Evolutionary conservation across 257 asterid species (phyloP).

Genomic region (Penstemon newberryi): DNA sequence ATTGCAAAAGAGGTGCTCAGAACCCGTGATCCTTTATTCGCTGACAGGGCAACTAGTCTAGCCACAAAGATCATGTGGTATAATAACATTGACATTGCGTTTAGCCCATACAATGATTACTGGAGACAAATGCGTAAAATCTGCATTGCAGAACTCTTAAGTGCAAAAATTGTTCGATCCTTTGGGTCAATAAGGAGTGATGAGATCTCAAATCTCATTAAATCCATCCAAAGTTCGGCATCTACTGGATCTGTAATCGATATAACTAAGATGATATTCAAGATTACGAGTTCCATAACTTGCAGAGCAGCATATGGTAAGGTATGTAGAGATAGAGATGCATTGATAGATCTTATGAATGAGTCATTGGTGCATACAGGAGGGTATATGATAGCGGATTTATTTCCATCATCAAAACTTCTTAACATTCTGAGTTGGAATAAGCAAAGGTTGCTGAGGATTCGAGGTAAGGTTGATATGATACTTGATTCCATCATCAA

Average conservation of each 20-base stretch:
- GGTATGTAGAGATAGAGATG: conserved; percentile 11
- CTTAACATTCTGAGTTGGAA: conserved; percentile 24
- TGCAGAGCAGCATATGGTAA: conserved; percentile 24
- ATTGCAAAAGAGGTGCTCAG: conserved; percentile 30
- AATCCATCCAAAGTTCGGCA: background rate
- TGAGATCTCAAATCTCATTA: conserved; percentile 5
- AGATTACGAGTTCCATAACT: conserved; percentile 2
- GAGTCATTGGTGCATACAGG: background rate
- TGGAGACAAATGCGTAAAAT: conserved; percentile 26
- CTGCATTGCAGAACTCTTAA: conserved; percentile 9
- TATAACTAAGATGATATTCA: conserved; percentile 1
- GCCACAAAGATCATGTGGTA: conserved; percentile 25
- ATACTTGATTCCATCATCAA: conserved; percentile 30
- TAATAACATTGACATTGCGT: conserved; percentile 25
- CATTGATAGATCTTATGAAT: conserved; percentile 1
- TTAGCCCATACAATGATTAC: conserved; percentile 16
- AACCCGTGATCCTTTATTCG: conserved; percentile 34
- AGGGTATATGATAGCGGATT: conserved; percentile 11
- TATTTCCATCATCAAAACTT: conserved; percentile 14
- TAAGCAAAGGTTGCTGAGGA: conserved; percentile 26
- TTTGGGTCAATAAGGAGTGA: conserved; percentile 21
- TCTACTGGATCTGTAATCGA: background rate
- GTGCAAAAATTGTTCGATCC: conserved; percentile 18
- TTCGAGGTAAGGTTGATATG: conserved; percentile 28
- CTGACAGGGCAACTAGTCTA: conserved; percentile 33